These are phyloP conservation scores for Rhizophora apiculata DNA, from an alignment of 345 rosid genomes.

Conservation along the genomic window DNA sequence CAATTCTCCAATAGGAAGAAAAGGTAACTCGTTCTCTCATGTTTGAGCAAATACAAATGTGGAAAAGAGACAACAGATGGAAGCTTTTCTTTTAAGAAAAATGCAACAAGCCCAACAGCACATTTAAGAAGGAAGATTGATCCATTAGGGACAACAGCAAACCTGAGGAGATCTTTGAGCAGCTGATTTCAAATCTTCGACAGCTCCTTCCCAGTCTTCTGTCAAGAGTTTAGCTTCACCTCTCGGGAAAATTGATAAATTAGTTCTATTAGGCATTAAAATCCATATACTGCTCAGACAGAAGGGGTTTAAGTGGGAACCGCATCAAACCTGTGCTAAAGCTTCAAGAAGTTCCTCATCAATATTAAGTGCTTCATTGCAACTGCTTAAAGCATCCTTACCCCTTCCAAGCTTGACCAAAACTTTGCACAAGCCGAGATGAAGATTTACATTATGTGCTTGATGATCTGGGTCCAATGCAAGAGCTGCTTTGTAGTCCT, in stretches of 20 bases:
- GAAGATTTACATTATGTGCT: constrained; percentile 83
- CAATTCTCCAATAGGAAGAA: not conserved
- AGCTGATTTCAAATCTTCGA: constrained; percentile 76
- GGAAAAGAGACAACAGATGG: not conserved
- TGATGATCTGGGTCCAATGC: constrained; percentile 82
- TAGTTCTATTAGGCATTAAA: constrained; percentile 6
- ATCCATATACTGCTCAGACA: not conserved
- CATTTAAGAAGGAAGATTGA: not conserved
- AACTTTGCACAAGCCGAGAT: constrained; percentile 87
- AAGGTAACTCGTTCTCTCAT: not conserved
- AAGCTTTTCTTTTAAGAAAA: too few relatives aligned
- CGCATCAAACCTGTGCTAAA: constrained; percentile 63
- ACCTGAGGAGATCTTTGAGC: constrained; percentile 90
- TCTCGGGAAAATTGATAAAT: constrained; percentile 41
- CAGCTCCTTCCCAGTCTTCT: constrained; percentile 99
- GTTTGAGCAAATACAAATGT: not conserved
- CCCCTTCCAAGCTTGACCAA: constrained; percentile 95
- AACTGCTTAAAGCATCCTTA: constrained; percentile 79
- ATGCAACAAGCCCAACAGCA: not conserved
- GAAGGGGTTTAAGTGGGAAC: not conserved
- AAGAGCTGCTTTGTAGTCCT: constrained; percentile 81
- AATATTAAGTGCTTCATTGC: constrained; percentile 74
- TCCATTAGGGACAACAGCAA: constrained; percentile 14
- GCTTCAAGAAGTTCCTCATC: constrained; percentile 84
- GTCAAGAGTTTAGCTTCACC: constrained; percentile 91